Conservation (phyloP, 345 rosid species). For the Camelina laxa region DNA sequence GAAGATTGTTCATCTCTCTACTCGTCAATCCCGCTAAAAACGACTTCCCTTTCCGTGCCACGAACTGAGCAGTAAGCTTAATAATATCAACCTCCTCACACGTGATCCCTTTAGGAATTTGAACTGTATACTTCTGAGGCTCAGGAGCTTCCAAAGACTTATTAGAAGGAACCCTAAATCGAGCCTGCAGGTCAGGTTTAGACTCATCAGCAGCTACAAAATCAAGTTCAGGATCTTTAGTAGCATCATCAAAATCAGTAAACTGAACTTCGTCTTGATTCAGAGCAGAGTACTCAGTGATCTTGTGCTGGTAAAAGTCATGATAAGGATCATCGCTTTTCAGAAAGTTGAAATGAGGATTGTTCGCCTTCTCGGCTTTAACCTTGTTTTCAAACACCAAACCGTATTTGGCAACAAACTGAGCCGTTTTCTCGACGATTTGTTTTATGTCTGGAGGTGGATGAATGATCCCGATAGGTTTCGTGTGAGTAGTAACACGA, state of each 20-base stretch:
- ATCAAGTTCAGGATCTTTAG: slow-evolving; percentile 47
- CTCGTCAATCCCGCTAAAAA: neutral
- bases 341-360: slow-evolving; percentile 77
- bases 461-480: slow-evolving; percentile 80
- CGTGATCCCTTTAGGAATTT: slow-evolving; percentile 56
- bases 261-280: slow-evolving; percentile 54
- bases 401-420: slow-evolving; percentile 76
- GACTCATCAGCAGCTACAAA: slow-evolving; percentile 12
- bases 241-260: slow-evolving; percentile 42
- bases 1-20: neutral
- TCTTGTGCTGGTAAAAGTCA: slow-evolving; percentile 73
- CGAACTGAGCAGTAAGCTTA: neutral
- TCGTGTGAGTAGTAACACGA: slow-evolving; percentile 71
- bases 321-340: slow-evolving; percentile 71
- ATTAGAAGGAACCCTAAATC: slow-evolving; percentile 56
- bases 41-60: neutral
- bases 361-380: slow-evolving; percentile 65
- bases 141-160: slow-evolving; percentile 79
- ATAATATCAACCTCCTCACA: neutral
- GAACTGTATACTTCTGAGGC: slow-evolving; percentile 75
- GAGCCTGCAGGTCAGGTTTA: slow-evolving; percentile 65
- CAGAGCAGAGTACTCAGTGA: slow-evolving; percentile 71
- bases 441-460: slow-evolving; percentile 61
- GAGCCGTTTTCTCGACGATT: slow-evolving; percentile 36
- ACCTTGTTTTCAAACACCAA: slow-evolving; percentile 82